Base-by-base conservation (phyloP, 345 rosid species). In the Citrus sp. region DNA sequence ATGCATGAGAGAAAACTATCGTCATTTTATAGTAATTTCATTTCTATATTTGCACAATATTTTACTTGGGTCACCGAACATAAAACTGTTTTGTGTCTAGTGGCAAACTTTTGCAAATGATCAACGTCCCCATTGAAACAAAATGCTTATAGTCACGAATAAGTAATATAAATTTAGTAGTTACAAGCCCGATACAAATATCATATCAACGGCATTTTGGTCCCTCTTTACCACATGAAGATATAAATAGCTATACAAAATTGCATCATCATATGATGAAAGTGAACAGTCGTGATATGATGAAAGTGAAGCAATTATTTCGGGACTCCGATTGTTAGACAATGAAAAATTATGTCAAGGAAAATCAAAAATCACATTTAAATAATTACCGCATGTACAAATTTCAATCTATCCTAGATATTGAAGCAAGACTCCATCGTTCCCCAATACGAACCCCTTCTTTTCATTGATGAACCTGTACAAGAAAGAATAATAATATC, bases 351-450 rank as follows among this genome's bases (percentile, higher is more conserved):
- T 22, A 38, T 63, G 60, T 37, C 19, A 10, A 38, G 49, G 49
- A 8, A 24, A 61, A 0, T 5, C 2, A 8, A 27, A 27, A 27
- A 37, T 37, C 27, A 13, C 28, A 70, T 69, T 51, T 58, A 67
- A 28, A 56, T 70, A 62, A 37, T 73, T 82, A 85, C 82, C 80
- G 2, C 51, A 46, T 49, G 72, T 40, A 32, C 46, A 79, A 66
- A 70, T 64, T 72, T 49, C 72, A 67, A 64, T 61, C 82, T 81
- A 95, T 80, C 98, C 98, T 51, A 95, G 91, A 88, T 88, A 95
- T 81, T 95, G 97, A 78, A 93, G 98, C 90, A 95, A 90, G 56
- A 93, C 98, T 7, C 99, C 97, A 58, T 95, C 95, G 38, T 93
- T 95, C 62, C 98, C 98, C 46, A 92, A 83, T 63, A 93, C 97